Conservation (phyloP, 345 rosid species). For the Linum trigynum region DNA sequence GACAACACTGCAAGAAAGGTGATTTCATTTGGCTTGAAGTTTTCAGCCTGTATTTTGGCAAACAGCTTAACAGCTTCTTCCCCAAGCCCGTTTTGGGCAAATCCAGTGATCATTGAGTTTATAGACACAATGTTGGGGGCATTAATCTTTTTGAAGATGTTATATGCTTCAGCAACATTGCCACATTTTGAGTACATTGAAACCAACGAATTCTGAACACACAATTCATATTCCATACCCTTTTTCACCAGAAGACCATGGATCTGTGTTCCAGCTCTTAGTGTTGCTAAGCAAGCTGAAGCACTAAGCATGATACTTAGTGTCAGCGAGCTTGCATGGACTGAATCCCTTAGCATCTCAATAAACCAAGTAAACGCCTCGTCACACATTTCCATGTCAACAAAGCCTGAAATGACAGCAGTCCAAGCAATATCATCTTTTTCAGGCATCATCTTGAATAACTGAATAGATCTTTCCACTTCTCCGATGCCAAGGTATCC, state of each 20-base stretch:
- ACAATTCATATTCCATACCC: conserved; percentile 36
- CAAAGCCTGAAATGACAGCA: conserved; percentile 59
- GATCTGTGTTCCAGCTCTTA: conserved; percentile 51
- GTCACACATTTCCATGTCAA: conserved; percentile 41
- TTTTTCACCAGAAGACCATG: conserved; percentile 46
- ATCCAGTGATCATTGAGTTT: conserved; percentile 71
- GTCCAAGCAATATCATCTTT: conserved; percentile 72
- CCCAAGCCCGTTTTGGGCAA: conserved; percentile 55
- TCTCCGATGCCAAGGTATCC: conserved; percentile 45
- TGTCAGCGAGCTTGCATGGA: conserved; percentile 45
- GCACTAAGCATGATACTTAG: conserved; percentile 59
- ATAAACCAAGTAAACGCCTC: conserved; percentile 48
- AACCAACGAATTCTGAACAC: conserved; percentile 49
- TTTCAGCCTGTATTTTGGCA: conserved; percentile 31
- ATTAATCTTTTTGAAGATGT: conserved; percentile 31
- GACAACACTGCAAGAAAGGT: conserved; percentile 67
- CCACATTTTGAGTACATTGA: conserved; percentile 81
- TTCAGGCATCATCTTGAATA: conserved; percentile 63
- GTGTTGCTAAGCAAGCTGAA: conserved; percentile 54
- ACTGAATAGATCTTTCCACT: conserved; percentile 33
- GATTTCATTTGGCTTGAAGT: conserved; percentile 48
- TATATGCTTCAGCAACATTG: conserved; percentile 46
- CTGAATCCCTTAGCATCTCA: conserved; percentile 40
- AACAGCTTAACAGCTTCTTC: conserved; percentile 48
- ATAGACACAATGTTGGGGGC: conserved; percentile 50